Conservation (phyloP, 1,139 yeast species). For the Keqinozyma sinolaborantium region DNA sequence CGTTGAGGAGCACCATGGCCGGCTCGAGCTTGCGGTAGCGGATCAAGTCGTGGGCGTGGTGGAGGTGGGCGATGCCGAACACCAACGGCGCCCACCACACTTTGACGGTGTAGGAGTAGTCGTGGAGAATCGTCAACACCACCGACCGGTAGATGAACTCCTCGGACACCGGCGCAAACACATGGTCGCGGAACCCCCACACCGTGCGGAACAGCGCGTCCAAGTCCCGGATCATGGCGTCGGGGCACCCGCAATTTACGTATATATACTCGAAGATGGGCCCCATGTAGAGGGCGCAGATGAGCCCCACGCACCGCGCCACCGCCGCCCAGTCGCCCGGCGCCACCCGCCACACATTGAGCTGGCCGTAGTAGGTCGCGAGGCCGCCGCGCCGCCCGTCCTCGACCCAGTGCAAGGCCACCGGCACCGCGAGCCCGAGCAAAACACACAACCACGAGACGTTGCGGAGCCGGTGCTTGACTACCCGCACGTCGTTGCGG, state of each 20-base stretch:
- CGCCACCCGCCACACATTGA: slow-evolving; percentile 8
- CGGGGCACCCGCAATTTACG: slow-evolving; percentile 1
- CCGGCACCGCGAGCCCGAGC: slow-evolving; percentile 25
- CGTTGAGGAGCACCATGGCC: slow-evolving; percentile 5
- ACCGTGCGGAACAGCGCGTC: slow-evolving; percentile 26
- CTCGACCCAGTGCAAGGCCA: slow-evolving; percentile 1
- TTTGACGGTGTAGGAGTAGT: slow-evolving; percentile 13
- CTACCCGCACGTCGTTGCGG: slow-evolving; percentile 46
- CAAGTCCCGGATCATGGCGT: slow-evolving; percentile 13
- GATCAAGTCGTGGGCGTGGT: slow-evolving; percentile 65
- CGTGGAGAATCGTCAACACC: slow-evolving; percentile 38
- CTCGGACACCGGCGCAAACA: slow-evolving; percentile 86
- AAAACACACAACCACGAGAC: slow-evolving; percentile 28
- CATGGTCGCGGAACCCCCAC: slow-evolving; percentile 58
- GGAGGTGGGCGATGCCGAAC: slow-evolving; percentile 90
- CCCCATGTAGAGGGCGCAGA: slow-evolving; percentile 51
- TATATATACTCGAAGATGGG: slow-evolving; percentile 47
- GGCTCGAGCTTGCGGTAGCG: slow-evolving; percentile 2
- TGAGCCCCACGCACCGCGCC: slow-evolving; percentile 22
- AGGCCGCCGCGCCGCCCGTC: neutral
- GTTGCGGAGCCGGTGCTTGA: slow-evolving; percentile 34
- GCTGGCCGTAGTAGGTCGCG: neutral
- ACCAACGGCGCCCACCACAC: slow-evolving; percentile 57
- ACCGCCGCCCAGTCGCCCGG: slow-evolving; percentile 22
- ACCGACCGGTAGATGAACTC: slow-evolving; percentile 77